A percentile compares a stretch with the other conserved stretches of the same genome.
These are phyloP conservation scores for Dioszegia crocea DNA, from an alignment of 768 basidiomycete genomes.

Conservation along the genomic window DNA sequence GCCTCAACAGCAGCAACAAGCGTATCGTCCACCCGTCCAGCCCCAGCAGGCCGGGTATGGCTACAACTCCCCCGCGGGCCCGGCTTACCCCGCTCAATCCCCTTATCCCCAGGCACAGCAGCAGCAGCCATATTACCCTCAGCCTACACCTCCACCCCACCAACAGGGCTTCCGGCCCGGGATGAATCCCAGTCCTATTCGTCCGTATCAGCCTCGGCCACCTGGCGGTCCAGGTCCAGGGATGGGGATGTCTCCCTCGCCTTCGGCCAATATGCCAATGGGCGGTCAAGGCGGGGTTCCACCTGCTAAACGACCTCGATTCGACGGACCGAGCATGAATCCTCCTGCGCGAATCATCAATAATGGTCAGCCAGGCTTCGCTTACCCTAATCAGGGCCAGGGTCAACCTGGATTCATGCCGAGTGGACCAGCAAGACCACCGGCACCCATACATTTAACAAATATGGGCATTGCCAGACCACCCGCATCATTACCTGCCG, in stretches of 20 bases:
- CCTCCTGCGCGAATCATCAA: slow-evolving; percentile 29
- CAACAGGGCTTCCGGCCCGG: slow-evolving; percentile 18
- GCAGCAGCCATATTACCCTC: slow-evolving; percentile 62
- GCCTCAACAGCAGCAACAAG: slow-evolving; percentile 12
- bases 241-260: background rate
- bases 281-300: slow-evolving; percentile 64
- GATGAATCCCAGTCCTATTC: background rate
- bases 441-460: background rate
- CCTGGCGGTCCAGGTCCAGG: background rate
- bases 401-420: slow-evolving; percentile 30
- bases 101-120: background rate
- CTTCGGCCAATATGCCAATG: background rate
- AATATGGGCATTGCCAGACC: slow-evolving; percentile 5
- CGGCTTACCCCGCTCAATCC: slow-evolving; percentile 51
- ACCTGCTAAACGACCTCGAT: slow-evolving; percentile 84
- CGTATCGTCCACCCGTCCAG: background rate
- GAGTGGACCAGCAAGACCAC: slow-evolving; percentile 1
- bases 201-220: slow-evolving; percentile 12
- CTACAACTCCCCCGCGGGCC: background rate
- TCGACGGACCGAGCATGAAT: slow-evolving; percentile 58
- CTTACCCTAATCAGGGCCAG: too few species aligned
- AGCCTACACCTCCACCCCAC: slow-evolving; percentile 44
- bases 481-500: background rate
- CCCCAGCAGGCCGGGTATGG: slow-evolving; percentile 1
- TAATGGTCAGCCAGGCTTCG: slow-evolving; percentile 2